Evolutionary conservation across 495 filamentous ascomycete species (phyloP).

Genomic region (Talaromyces ruber): DNA sequence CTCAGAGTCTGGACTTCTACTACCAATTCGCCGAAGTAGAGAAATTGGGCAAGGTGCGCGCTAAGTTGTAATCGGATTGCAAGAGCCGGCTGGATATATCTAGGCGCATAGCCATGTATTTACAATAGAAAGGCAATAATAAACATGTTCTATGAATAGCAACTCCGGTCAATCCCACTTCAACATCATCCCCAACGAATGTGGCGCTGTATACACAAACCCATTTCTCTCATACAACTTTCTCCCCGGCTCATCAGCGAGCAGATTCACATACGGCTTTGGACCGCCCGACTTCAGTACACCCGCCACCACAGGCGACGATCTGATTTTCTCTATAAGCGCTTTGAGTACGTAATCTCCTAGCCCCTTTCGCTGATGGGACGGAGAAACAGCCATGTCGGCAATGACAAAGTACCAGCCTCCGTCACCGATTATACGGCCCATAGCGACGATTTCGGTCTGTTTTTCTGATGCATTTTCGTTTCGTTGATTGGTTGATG

Average conservation of each 20-base stretch:
- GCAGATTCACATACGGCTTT: slow-evolving; percentile 33
- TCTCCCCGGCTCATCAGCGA: slow-evolving; percentile 37
- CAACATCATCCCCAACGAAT: slow-evolving; percentile 19
- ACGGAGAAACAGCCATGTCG: slow-evolving; percentile 44
- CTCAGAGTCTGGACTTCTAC: slow-evolving; percentile 64
- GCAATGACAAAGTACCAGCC: slow-evolving; percentile 45
- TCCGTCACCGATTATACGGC: slow-evolving; percentile 43
- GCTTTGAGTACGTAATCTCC: slow-evolving; percentile 36
- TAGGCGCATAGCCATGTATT: background rate
- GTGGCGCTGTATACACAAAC: slow-evolving; percentile 34
- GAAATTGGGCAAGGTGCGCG: slow-evolving; percentile 35
- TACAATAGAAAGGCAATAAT: background rate
- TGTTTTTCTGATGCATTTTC: background rate
- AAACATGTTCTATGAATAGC: background rate
- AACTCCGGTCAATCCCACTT: slow-evolving; percentile 2
- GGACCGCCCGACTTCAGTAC: slow-evolving; percentile 22
- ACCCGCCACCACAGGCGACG: slow-evolving; percentile 6
- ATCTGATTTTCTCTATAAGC: slow-evolving; percentile 28
- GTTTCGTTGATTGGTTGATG: background rate
- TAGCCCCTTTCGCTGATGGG: slow-evolving; percentile 40
- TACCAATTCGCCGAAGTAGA: slow-evolving; percentile 76
- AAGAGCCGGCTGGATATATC: background rate
- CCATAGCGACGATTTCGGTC: slow-evolving; percentile 33
- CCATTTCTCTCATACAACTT: slow-evolving; percentile 38
- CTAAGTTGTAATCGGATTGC: slow-evolving; percentile 29